Base-by-base conservation (phyloP, 2,329 filamentous ascomycete species). In the Aureobasidium leucospermi region DNA sequence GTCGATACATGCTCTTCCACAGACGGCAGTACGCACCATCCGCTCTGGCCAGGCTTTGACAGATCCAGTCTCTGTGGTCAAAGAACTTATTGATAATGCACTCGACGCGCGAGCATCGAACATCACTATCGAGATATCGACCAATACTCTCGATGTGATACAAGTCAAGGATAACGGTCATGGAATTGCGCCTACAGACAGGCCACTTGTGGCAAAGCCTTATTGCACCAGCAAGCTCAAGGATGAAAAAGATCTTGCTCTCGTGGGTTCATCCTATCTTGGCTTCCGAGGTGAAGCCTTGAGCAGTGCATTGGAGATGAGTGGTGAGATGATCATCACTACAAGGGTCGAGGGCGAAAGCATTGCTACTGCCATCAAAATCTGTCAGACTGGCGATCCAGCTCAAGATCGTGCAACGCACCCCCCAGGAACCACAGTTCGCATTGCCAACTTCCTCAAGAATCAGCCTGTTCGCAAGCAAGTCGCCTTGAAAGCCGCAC, bases 211-310 rank as follows among this genome's bases (percentile, higher is more conserved):
- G 2, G 87, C 86, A n/a, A 80, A 79, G 57, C 79, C 78, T n/a
- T 82, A 85, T 32, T 82, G 87, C 66, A 92, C 89, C 1, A 91
- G 87, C 76, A 93, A 92, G 73, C 78, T 92, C 45, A 75, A 74
- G 51, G 75, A 75, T n/a, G 82, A 87, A 60, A 78, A 83, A 0
- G 86, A 91, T 52, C 74, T 91, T 39, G 76, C 74, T 53, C 69
- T 67, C 1, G 73, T 85, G 19, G 83, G 81, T 7, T 79, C 81
- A 1, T 76, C 74, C 45, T 85, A 80, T 34, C 78, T 92, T n/a
- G 89, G 89, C 1, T 93, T 92, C 67, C 82, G 89, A 38, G 89
- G 89, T 19, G 83, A 90, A 67, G 88, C 88, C 15, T 74, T 93
- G 61, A 86, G 87, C 41, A 85, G 83, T 69, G 79, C 80, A 61